These are phyloP conservation scores for Escovopsis weberi DNA, from an alignment of 2,329 filamentous ascomycete genomes.

Conservation along the genomic window DNA sequence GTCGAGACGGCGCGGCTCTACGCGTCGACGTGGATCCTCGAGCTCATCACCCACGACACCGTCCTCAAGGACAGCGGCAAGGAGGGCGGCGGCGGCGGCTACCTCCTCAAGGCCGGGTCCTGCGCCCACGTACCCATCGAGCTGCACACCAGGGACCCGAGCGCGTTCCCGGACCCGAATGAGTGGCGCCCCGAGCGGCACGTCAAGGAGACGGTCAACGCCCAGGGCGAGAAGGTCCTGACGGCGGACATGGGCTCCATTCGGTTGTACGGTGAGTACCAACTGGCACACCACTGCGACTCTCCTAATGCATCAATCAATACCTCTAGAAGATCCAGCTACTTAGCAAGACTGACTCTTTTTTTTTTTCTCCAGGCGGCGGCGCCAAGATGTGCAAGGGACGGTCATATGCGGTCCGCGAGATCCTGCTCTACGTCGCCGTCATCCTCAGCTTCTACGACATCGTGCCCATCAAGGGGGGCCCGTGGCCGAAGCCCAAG, in stretches of 20 bases:
- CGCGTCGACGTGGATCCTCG: conserved; percentile 18
- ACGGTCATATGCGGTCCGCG: conserved; percentile 16
- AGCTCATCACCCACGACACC: conserved; percentile 18
- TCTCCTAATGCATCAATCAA: too few relatives aligned
- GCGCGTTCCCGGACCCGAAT: conserved; percentile 16
- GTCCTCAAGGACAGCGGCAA: conserved; percentile 14
- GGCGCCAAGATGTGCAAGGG: conserved; percentile 20
- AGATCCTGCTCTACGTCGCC: conserved; percentile 20
- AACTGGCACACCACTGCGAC: too few relatives aligned
- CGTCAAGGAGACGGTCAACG: conserved; percentile 13
- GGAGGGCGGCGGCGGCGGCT: conserved; percentile 6
- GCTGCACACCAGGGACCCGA: conserved; percentile 21
- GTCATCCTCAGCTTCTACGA: conserved; percentile 23
- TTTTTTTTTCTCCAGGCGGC: conserved; percentile 12
- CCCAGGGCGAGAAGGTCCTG: conserved; percentile 11
- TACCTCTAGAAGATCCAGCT: too few relatives aligned
- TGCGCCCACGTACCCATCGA: conserved; percentile 20
- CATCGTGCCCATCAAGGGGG: conserved; percentile 15
- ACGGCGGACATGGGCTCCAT: conserved; percentile 14
- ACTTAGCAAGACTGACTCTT: not conserved
- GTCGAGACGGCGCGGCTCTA: conserved; percentile 27
- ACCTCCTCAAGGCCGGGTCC: conserved; percentile 19
- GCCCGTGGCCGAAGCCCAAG: conserved; percentile 14
- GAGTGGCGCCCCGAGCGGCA: conserved; percentile 23
- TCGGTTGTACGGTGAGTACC: conserved; percentile 18